Conservation (phyloP, 352 stramenopile species). For the Ophiocytium majus region DNA sequence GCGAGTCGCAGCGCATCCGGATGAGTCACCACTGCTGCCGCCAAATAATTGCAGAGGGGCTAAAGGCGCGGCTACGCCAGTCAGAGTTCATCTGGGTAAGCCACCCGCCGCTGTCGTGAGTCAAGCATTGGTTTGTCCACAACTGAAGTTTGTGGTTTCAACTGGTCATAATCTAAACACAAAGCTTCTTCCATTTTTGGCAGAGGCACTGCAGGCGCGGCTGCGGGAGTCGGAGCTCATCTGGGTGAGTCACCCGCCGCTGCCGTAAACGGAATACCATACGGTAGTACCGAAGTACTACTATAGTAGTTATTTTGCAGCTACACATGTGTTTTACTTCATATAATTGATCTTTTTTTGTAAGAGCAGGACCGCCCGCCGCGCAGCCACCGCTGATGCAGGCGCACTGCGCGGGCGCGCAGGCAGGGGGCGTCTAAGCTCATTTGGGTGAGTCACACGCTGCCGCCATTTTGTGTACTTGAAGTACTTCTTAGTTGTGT, state of each 20-base stretch:
- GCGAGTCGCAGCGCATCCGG: slow-evolving; percentile 56
- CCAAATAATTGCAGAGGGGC: too few species aligned
- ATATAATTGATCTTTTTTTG: background rate
- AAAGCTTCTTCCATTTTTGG: too few species aligned
- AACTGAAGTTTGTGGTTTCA: too few species aligned
- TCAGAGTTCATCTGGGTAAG: slow-evolving; percentile 54
- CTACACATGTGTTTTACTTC: background rate
- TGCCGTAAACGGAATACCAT: background rate
- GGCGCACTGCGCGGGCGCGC: too few species aligned
- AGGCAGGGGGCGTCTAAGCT: slow-evolving; percentile 50
- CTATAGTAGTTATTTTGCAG: slow-evolving; percentile 1
- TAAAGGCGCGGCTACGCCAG: slow-evolving; percentile 51
- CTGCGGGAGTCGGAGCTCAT: slow-evolving; percentile 56
- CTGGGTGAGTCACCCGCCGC: slow-evolving; percentile 29
- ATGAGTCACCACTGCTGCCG: slow-evolving; percentile 16
- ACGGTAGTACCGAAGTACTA: background rate
- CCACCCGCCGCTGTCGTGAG: too few species aligned
- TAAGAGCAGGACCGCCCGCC: slow-evolving; percentile 30
- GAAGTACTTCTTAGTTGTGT: too few species aligned
- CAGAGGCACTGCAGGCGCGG: too few species aligned
- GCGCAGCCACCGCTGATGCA: slow-evolving; percentile 44
- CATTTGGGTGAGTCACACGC: slow-evolving; percentile 42
- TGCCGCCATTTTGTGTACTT: slow-evolving; percentile 7
- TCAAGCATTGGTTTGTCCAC: too few species aligned
- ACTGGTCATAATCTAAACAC: too few species aligned